Base-by-base conservation (phyloP, 2,329 filamentous ascomycete species). In the Cladophialophora chaetospira region DNA sequence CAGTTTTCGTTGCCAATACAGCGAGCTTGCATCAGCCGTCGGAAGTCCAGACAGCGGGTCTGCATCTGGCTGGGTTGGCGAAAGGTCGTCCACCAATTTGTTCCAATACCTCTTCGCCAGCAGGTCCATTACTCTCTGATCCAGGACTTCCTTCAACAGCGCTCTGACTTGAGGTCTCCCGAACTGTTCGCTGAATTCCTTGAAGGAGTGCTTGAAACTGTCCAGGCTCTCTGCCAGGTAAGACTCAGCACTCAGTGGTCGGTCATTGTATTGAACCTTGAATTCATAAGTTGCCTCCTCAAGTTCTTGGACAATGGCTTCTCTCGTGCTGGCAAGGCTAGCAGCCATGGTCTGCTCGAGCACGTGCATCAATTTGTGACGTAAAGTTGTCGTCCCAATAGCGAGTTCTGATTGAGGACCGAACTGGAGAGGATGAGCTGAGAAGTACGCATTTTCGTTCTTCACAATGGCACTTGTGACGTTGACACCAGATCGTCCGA, bases 181-280 rank as follows among this genome's bases (percentile, higher is more conserved):
- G 68, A 99, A 99, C 26, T 84, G 82, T 64, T 96, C 91, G 0
- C 91, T 87, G 69, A 97, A 96, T 64, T 89, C 88, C 71, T 96
- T 97, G 77, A 99, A 99, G 0, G 91, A 90, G 72, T 97, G 95
- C 75, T 99, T 99, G 81, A 99, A 97, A 17, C 88, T 87, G 72
- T 99, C 94, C 3, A 99, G 78, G 64, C 89, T 96, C 72, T 97
- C 94, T 1, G 94, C 94, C 35, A 99, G 82, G 70, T 99, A 99
- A 3, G 93, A 96, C 71, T 99, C 94, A 1, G 94, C 94, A 48
- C 91, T 96, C 31, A 99, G 79, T 1, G 93, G 91, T 5, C 94
- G 86, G 71, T 99, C 94, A 68, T 99, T 99, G 76, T 99, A 99
- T 72, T 99, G 95, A 4, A 99, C 94, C 72, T 99, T 99, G 80